A percentile compares a stretch with the other conserved stretches of the same genome.
phyloP scores from a whole-genome alignment of 257 asterid species.

The Penstemon davidsonii region DNA sequence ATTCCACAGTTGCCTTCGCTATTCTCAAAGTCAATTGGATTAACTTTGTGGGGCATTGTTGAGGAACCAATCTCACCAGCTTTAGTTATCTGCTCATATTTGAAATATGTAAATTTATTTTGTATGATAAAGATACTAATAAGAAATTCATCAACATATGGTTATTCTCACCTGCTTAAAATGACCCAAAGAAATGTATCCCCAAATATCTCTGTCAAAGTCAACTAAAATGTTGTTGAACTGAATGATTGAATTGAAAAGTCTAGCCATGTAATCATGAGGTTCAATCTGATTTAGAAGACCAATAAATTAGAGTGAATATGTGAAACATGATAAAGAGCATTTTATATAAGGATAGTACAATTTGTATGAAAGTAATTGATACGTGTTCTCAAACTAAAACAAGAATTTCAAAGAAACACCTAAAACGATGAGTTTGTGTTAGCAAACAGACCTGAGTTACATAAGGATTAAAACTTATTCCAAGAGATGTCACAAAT shows the following conservation, averaged over 20 bases:
- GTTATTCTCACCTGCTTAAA: slow-evolving; percentile 70
- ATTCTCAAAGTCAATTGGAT: slow-evolving; percentile 90
- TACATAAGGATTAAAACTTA: slow-evolving; percentile 52
- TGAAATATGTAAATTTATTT: slow-evolving; percentile 13
- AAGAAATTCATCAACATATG: slow-evolving; percentile 2
- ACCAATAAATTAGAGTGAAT: slow-evolving; percentile 19
- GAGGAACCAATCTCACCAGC: slow-evolving; percentile 93
- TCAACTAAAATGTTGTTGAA: slow-evolving; percentile 81
- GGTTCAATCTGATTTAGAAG: slow-evolving; percentile 68
- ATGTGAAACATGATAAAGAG: too few species aligned
- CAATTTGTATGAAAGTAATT: not conserved
- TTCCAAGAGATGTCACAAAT: slow-evolving; percentile 61
- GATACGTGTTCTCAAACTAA: not conserved
- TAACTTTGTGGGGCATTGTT: slow-evolving; percentile 95
- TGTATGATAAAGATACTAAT: not conserved
- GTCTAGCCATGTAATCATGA: slow-evolving; percentile 86
- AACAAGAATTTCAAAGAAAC: not conserved
- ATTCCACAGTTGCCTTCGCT: slow-evolving; percentile 84
- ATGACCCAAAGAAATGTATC: slow-evolving; percentile 75
- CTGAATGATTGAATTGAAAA: slow-evolving; percentile 63
- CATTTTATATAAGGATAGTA: not conserved
- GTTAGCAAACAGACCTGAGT: slow-evolving; percentile 43
- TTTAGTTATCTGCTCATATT: slow-evolving; percentile 63
- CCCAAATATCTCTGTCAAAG: slow-evolving; percentile 82
- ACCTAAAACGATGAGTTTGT: not conserved